A percentile compares a stretch with the other conserved stretches of the same genome.
These are phyloP conservation scores for Tulasnella sp. DNA, from an alignment of 768 basidiomycete genomes.

Conservation along the genomic window DNA sequence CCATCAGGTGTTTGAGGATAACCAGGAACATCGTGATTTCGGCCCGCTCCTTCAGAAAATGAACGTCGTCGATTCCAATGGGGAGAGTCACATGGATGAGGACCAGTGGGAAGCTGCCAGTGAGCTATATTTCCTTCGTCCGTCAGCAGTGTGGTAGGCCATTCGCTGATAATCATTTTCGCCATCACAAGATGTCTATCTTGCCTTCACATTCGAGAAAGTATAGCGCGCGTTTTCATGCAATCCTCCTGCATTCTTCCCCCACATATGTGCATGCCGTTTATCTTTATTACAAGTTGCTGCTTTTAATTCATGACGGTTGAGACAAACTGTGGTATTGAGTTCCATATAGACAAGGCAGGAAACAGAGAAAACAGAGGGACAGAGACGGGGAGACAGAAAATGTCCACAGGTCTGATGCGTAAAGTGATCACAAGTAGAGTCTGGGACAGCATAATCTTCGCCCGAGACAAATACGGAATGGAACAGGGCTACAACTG, in stretches of 20 bases:
- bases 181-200: constrained; percentile 62
- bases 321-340: no score
- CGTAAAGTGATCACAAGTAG: background rate
- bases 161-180: constrained; percentile 15
- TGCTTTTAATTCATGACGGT: no score
- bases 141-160: background rate
- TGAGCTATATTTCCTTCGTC: constrained; percentile 35
- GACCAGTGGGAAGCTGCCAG: constrained; percentile 99
- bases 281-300: no score
- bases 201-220: constrained; percentile 84
- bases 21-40: constrained; percentile 71
- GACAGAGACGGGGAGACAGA: no score
- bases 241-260: no score
- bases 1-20: constrained; percentile 76
- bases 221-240: background rate
- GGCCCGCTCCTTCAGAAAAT: constrained; percentile 75
- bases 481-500: background rate
- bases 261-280: no score
- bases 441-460: background rate
- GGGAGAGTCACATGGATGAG: constrained; percentile 86
- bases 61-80: constrained; percentile 80
- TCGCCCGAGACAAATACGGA: background rate
- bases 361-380: no score
- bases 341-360: no score
- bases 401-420: no score